These are phyloP conservation scores for Dendryphion nanum DNA, from an alignment of 2,329 filamentous ascomycete genomes.

Conservation along the genomic window DNA sequence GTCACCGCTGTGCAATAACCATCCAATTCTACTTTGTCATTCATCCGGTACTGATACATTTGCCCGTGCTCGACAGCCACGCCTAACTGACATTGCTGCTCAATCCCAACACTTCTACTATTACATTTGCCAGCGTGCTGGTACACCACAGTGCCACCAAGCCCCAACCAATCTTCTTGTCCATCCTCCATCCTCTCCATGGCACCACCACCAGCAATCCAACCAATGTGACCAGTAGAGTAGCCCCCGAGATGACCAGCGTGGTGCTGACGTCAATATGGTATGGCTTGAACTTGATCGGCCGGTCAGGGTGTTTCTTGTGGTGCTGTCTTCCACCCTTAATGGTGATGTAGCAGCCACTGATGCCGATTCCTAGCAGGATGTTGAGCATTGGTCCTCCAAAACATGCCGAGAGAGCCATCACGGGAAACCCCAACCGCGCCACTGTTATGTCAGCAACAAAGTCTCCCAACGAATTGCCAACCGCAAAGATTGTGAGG, in stretches of 20 bases:
- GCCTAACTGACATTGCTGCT: constrained; percentile 27
- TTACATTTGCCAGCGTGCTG: constrained; percentile 78
- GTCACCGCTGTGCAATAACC: no score
- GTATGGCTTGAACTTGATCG: constrained; percentile 71
- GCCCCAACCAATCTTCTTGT: constrained; percentile 64
- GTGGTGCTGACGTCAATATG: constrained; percentile 81
- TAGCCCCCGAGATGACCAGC: constrained; percentile 80
- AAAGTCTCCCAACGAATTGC: constrained; percentile 90
- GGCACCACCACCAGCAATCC: constrained; percentile 79
- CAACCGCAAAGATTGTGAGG: constrained; percentile 92
- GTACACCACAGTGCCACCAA: constrained; percentile 77
- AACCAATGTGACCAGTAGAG: constrained; percentile 75
- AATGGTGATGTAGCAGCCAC: constrained; percentile 84
- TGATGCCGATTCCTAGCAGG: constrained; percentile 87
- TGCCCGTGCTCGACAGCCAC: constrained; percentile 2
- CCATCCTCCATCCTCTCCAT: constrained; percentile 36
- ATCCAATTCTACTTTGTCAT: no score
- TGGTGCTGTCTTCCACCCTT: constrained; percentile 65
- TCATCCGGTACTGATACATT: no score
- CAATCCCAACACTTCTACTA: constrained; percentile 64
- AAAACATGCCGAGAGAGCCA: constrained; percentile 93
- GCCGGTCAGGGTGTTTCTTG: constrained; percentile 63
- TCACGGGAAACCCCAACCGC: constrained; percentile 89
- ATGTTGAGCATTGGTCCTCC: constrained; percentile 99
- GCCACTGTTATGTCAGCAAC: constrained; percentile 95